Conservation (phyloP, 139 green algal species). For the Chlorokybus atmophyticus region DNA sequence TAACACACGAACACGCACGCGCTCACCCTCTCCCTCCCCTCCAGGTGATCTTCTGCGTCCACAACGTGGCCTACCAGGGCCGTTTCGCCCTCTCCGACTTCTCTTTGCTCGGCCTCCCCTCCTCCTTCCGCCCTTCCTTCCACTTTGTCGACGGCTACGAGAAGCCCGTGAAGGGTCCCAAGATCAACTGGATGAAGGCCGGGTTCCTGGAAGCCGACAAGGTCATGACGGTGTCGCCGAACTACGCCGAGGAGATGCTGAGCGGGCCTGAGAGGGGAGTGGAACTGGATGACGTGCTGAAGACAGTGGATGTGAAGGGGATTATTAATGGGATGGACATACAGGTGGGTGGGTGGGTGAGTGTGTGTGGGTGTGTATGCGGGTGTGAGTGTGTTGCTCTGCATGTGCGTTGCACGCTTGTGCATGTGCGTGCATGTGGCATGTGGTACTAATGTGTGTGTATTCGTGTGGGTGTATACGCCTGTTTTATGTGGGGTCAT, state of each 20-base stretch:
- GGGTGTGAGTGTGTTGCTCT: too few species aligned
- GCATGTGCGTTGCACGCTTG: too few species aligned
- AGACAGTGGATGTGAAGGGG: conserved; percentile 60
- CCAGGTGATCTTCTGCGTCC: conserved; percentile 64
- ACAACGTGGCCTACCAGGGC: conserved; percentile 97
- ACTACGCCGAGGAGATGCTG: conserved; percentile 88
- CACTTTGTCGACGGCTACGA: conserved; percentile 73
- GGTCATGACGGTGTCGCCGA: conserved; percentile 86
- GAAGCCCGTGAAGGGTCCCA: conserved; percentile 39
- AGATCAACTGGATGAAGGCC: conserved; percentile 95
- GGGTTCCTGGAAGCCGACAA: conserved; percentile 79
- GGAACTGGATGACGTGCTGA: conserved; percentile 66
- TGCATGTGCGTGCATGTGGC: too few species aligned
- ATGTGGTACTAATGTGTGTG: too few species aligned
- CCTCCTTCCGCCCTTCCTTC: conserved; percentile 40
- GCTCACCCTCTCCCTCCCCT: not conserved
- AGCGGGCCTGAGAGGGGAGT: conserved; percentile 61
- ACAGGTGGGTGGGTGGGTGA: too few species aligned
- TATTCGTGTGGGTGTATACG: too few species aligned
- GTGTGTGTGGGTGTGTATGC: too few species aligned
- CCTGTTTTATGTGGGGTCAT: too few species aligned
- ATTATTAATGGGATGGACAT: conserved; percentile 99
- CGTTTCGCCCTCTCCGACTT: conserved; percentile 77
- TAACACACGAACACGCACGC: not conserved
- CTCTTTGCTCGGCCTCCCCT: conserved; percentile 56